Conservation (phyloP, 352 stramenopile genomes). For the Globisporangium camurandrum region DNA sequence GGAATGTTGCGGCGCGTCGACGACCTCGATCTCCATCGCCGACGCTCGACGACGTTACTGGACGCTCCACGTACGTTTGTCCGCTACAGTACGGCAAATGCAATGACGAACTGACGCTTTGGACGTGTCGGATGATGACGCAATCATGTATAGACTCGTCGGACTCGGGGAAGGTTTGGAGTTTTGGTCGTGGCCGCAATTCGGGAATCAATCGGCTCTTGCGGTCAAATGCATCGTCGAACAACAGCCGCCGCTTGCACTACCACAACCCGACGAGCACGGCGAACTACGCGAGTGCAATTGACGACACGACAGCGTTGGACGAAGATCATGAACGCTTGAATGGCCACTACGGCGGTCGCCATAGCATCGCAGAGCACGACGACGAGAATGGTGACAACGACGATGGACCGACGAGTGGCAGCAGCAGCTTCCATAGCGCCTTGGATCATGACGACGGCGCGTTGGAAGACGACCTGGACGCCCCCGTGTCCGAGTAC, state of each 20-base stretch:
- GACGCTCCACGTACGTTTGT: slow-evolving; percentile 45
- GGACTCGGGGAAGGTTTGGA: slow-evolving; percentile 38
- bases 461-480: slow-evolving; percentile 4
- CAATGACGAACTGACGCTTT: too few species aligned
- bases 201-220: slow-evolving; percentile 58
- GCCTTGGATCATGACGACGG: too few species aligned
- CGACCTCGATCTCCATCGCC: slow-evolving; percentile 38
- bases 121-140: neutral
- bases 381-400: too few species aligned
- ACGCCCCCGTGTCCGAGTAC: slow-evolving; percentile 15
- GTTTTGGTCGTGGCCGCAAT: slow-evolving; percentile 43
- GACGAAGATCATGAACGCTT: too few species aligned
- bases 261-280: slow-evolving; percentile 8
- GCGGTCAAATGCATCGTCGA: slow-evolving; percentile 35
- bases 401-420: neutral
- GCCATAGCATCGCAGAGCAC: neutral
- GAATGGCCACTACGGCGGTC: neutral
- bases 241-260: slow-evolving; percentile 11
- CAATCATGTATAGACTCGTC: slow-evolving; percentile 28
- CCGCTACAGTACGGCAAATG: too few species aligned
- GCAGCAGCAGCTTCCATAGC: slow-evolving; percentile 6
- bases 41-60: slow-evolving; percentile 44
- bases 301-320: neutral
- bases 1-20: slow-evolving; percentile 57
- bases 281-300: neutral